phyloP scores from a whole-genome alignment of 176 grass and related monocot genomes.

The Elymus sibiricus region DNA sequence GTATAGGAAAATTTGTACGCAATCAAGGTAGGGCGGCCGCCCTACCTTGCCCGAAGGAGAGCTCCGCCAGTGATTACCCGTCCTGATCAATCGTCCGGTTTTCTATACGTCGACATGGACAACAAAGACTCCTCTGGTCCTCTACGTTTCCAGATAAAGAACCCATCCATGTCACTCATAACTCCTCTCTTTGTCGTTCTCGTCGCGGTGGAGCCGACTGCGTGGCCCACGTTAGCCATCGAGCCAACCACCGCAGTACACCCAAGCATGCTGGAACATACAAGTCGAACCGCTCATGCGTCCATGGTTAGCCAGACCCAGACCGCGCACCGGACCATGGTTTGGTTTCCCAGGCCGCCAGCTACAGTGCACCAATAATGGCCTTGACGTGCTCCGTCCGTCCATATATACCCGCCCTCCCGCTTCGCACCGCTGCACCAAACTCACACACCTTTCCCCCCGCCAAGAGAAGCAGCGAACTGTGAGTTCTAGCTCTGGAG shows the following conservation, averaged over 20 bases:
- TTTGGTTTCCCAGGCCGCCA: neutral
- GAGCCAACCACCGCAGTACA: constrained; percentile 4
- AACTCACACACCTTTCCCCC: neutral
- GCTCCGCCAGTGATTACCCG: too few species aligned
- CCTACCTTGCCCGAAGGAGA: too few species aligned
- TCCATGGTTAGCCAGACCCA: neutral
- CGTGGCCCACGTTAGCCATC: neutral
- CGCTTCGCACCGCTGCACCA: neutral
- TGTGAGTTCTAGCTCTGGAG: neutral
- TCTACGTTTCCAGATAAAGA: neutral
- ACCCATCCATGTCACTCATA: neutral
- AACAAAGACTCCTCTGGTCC: neutral
- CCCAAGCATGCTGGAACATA: neutral
- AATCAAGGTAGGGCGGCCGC: too few species aligned
- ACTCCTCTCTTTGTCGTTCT: neutral
- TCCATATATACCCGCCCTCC: constrained; percentile 21
- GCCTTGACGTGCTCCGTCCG: neutral
- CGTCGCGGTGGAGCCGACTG: neutral
- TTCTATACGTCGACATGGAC: neutral
- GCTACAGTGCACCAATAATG: neutral
- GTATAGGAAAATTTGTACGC: too few species aligned
- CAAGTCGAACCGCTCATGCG: neutral
- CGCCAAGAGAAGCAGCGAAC: neutral
- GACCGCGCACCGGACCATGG: neutral
- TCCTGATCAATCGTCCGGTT: neutral